Evolutionary conservation across 495 filamentous ascomycete species (phyloP).

Genomic region (Aspergillus biplanus): DNA sequence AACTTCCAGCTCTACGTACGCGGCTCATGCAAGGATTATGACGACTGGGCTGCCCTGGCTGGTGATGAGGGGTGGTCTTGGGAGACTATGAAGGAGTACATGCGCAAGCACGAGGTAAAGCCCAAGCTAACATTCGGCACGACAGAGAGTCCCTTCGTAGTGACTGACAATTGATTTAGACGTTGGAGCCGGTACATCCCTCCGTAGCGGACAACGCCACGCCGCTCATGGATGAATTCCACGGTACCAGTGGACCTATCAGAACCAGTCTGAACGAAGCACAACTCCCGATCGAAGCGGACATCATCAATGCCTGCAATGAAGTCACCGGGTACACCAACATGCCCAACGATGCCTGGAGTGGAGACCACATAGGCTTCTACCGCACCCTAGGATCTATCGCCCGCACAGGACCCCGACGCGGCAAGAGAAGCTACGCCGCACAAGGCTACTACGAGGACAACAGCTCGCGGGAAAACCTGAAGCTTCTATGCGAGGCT

Average conservation of each 20-base stretch:
- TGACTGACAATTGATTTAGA: slow-evolving; percentile 7
- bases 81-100: slow-evolving; percentile 35
- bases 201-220: background rate
- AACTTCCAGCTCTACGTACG: slow-evolving; percentile 48
- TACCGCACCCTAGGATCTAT: slow-evolving; percentile 42
- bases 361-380: slow-evolving; percentile 40
- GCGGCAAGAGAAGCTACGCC: slow-evolving; percentile 56
- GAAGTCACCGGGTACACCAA: slow-evolving; percentile 23
- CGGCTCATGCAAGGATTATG: slow-evolving; percentile 41
- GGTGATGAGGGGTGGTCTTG: slow-evolving; percentile 42
- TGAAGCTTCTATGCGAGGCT: slow-evolving; percentile 38
- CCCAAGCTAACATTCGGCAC: background rate
- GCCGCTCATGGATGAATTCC: slow-evolving; percentile 18
- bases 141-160: too few species aligned
- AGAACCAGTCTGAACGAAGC: slow-evolving; percentile 37
- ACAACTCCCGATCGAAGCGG: slow-evolving; percentile 28
- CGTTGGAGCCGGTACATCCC: slow-evolving; percentile 12
- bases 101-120: slow-evolving; percentile 29
- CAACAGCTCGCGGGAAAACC: slow-evolving; percentile 26
- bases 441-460: slow-evolving; percentile 38
- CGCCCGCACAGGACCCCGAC: slow-evolving; percentile 38
- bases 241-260: slow-evolving; percentile 35
- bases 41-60: slow-evolving; percentile 52
- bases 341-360: slow-evolving; percentile 36
- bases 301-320: slow-evolving; percentile 33